These are phyloP conservation scores for Syzygium oleosum DNA, from an alignment of 345 rosid species.

Conservation along the genomic window DNA sequence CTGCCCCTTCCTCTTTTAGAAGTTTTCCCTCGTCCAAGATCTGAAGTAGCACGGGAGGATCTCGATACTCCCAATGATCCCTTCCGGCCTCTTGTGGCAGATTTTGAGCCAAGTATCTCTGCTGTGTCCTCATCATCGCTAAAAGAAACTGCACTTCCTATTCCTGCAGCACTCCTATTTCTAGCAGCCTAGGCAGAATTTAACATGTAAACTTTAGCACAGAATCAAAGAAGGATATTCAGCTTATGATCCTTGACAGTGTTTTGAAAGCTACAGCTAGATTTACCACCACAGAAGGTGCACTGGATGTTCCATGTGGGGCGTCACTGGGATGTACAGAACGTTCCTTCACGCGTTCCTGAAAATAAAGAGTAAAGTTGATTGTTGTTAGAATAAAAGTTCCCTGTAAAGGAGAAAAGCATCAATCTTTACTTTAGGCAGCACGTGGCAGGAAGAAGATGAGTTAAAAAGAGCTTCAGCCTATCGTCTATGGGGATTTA, in stretches of 20 bases:
- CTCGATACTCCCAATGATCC: slow-evolving; percentile 39
- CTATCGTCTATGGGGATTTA: not conserved
- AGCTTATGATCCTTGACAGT: not conserved
- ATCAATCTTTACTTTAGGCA: not conserved
- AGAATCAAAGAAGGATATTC: not conserved
- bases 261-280: not conserved
- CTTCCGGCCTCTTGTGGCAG: slow-evolving; percentile 53
- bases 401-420: not conserved
- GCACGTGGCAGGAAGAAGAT: not conserved
- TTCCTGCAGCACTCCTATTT: slow-evolving; percentile 39
- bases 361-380: not conserved
- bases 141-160: slow-evolving; percentile 55
- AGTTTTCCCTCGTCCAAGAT: slow-evolving; percentile 47
- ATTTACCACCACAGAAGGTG: slow-evolving; percentile 52
- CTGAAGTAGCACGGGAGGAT: slow-evolving; percentile 26
- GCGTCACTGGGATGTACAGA: slow-evolving; percentile 50
- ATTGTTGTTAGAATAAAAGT: not conserved
- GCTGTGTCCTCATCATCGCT: slow-evolving; percentile 88
- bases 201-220: not conserved
- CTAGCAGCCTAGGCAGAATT: slow-evolving; percentile 33
- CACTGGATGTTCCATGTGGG: slow-evolving; percentile 38
- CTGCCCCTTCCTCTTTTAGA: slow-evolving; percentile 88
- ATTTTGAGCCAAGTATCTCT: slow-evolving; percentile 35
- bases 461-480: not conserved
- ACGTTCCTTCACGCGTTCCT: slow-evolving; percentile 91